phyloP scores from a whole-genome alignment of 257 asterid genomes.

The Perilla frutescens region DNA sequence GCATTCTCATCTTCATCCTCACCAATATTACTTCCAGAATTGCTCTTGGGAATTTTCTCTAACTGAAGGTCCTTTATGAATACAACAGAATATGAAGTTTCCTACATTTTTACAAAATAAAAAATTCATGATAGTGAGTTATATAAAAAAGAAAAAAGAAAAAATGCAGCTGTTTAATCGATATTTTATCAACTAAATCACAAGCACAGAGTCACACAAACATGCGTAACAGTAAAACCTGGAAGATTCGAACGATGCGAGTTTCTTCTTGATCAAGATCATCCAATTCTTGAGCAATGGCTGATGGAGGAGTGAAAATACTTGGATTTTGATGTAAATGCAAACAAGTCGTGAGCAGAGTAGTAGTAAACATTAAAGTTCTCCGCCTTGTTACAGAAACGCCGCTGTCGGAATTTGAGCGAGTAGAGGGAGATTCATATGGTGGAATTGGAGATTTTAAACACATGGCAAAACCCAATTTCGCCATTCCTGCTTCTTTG shows the following conservation, averaged over 20 bases:
- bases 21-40: conserved; percentile 37
- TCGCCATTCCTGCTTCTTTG: conserved; percentile 44
- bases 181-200: too few species aligned
- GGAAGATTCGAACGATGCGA: conserved; percentile 63
- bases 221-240: conserved; percentile 44
- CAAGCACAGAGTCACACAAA: not conserved
- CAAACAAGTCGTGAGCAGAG: conserved; percentile 53
- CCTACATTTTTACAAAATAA: conserved; percentile 48
- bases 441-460: conserved; percentile 39
- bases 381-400: conserved; percentile 51
- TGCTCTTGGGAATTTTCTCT: conserved; percentile 49
- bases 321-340: conserved; percentile 35
- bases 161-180: too few species aligned
- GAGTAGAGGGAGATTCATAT: conserved; percentile 27
- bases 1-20: conserved; percentile 55
- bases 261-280: conserved; percentile 61
- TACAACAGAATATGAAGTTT: conserved; percentile 74
- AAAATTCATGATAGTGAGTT: not conserved
- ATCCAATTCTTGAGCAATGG: conserved; percentile 54
- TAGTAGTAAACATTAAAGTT: conserved; percentile 56
- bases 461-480: conserved; percentile 37
- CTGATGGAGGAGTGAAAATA: conserved; percentile 43
- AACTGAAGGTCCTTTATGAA: conserved; percentile 71
- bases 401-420: conserved; percentile 33
- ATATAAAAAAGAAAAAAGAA: too few species aligned